A percentile compares a stretch with the other conserved stretches of the same genome.
Conservation (phyloP, 2,329 filamentous ascomycete genomes). For the Tolypocladium pustulatum region DNA sequence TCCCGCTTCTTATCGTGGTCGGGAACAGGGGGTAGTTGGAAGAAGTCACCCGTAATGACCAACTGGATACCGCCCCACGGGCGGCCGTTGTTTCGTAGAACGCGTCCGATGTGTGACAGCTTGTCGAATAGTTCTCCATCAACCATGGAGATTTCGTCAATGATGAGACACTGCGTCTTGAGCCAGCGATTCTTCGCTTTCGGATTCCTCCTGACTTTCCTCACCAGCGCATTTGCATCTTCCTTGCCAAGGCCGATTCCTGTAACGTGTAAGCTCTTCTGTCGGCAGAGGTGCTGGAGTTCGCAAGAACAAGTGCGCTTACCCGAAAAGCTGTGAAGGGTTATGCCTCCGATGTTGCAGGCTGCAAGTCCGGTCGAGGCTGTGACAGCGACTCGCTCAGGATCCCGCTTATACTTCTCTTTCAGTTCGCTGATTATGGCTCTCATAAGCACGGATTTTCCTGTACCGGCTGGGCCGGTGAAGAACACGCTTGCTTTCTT, state of each 20-base stretch:
- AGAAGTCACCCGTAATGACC: conserved; percentile 94
- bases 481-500: conserved; percentile 88
- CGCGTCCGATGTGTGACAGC: conserved; percentile 75
- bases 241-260: conserved; percentile 88
- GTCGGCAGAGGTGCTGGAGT: background rate
- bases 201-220: conserved; percentile 79
- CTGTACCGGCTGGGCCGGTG: conserved; percentile 90
- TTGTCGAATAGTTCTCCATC: conserved; percentile 97
- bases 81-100: conserved; percentile 78
- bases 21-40: conserved; percentile 89
- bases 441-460: conserved; percentile 91
- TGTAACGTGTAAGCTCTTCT: conserved; percentile 6
- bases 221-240: conserved; percentile 65
- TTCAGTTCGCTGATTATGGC: conserved; percentile 78
- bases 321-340: conserved; percentile 89
- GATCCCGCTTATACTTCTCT: conserved; percentile 63
- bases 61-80: conserved; percentile 95
- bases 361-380: conserved; percentile 93
- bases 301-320: conserved; percentile 2
- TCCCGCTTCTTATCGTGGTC: conserved; percentile 54
- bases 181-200: conserved; percentile 88
- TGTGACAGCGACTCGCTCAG: conserved; percentile 82
- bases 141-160: conserved; percentile 98
- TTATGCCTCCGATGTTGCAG: conserved; percentile 93
- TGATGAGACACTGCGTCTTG: conserved; percentile 73